Percentiles rank a stretch among this genome's conserved stretches.
phyloP scores from a whole-genome alignment of 805 yeast genomes.

The Scheffersomyces ergatensis region DNA sequence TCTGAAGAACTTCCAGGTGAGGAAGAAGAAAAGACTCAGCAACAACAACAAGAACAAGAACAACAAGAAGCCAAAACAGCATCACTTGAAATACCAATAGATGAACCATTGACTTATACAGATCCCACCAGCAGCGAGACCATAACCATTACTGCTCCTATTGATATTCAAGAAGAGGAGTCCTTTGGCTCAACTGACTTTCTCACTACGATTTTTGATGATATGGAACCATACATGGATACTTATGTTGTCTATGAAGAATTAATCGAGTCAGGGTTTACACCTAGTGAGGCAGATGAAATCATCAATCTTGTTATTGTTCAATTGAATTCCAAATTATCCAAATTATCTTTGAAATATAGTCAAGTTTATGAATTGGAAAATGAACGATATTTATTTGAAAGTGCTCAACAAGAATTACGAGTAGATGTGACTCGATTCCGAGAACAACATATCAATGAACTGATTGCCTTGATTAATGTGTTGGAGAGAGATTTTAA shows the following conservation, averaged over 20 bases:
- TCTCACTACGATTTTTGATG: constrained; percentile 58
- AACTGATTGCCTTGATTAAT: constrained; percentile 63
- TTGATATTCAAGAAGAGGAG: too few relatives aligned
- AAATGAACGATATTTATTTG: constrained; percentile 83
- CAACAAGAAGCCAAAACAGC: constrained; percentile 1
- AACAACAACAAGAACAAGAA: neutral
- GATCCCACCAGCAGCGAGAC: too few relatives aligned
- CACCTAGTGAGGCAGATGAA: constrained; percentile 57
- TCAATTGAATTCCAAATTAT: constrained; percentile 40
- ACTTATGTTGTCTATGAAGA: constrained; percentile 53
- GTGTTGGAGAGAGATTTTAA: constrained; percentile 71
- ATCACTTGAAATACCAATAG: neutral
- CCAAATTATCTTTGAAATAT: constrained; percentile 45
- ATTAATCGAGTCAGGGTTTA: constrained; percentile 56
- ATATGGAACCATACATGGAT: constrained; percentile 44
- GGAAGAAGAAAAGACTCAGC: too few relatives aligned
- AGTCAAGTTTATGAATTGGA: constrained; percentile 68
- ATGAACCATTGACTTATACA: too few relatives aligned
- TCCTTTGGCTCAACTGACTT: constrained; percentile 7
- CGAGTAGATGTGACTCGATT: constrained; percentile 72
- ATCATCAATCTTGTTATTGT: constrained; percentile 49
- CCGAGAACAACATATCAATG: constrained; percentile 67
- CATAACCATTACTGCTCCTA: too few relatives aligned
- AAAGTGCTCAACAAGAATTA: constrained; percentile 88
- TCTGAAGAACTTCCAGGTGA: too few relatives aligned